Percentiles rank a stretch among this genome's conserved stretches.
phyloP scores from a whole-genome alignment of 805 yeast genomes.

The Jamesozyma lodderae region DNA sequence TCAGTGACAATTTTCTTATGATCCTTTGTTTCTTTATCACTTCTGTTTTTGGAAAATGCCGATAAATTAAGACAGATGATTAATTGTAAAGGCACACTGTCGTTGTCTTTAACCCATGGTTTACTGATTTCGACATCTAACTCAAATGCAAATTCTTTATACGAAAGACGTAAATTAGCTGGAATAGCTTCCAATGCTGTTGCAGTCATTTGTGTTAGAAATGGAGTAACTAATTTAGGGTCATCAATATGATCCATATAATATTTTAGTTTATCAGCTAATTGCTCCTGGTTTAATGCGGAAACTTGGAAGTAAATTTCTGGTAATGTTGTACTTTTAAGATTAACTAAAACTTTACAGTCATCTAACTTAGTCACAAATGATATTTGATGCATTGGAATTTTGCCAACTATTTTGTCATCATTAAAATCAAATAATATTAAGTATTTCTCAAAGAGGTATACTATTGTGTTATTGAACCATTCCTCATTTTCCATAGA shows the following conservation, averaged over 20 bases:
- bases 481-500: constrained; percentile 38
- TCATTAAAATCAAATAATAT: constrained; percentile 16
- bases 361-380: constrained; percentile 24
- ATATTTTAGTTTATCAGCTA: constrained; percentile 37
- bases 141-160: background rate
- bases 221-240: constrained; percentile 2
- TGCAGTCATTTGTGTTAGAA: constrained; percentile 39
- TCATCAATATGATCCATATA: constrained; percentile 15
- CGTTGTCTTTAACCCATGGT: constrained; percentile 15
- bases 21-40: constrained; percentile 25
- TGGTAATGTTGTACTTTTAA: constrained; percentile 36
- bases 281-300: constrained; percentile 18
- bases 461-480: constrained; percentile 24
- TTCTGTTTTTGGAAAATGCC: constrained; percentile 5
- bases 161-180: constrained; percentile 10
- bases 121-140: background rate
- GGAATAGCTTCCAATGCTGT: constrained; percentile 41
- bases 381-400: constrained; percentile 31
- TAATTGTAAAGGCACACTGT: constrained; percentile 32
- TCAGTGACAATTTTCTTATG: constrained; percentile 23
- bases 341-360: constrained; percentile 28
- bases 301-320: constrained; percentile 32
- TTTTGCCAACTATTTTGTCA: constrained; percentile 33
- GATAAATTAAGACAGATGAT: constrained; percentile 35
- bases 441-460: constrained; percentile 12